Conservation (phyloP, 805 yeast species). For the Ogataea saltuana region DNA sequence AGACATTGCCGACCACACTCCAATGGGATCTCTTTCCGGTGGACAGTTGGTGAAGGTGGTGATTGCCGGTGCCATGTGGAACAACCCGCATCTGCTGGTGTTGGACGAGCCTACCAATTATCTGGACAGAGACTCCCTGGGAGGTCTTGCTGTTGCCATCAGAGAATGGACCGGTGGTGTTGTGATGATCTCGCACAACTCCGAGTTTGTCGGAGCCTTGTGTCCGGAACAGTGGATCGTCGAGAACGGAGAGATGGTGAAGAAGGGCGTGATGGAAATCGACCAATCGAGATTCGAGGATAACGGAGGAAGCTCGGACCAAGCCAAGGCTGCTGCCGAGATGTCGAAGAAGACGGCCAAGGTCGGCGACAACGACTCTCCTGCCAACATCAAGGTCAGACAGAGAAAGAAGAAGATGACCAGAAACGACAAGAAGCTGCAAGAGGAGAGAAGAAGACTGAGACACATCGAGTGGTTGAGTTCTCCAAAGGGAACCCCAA, state of each 20-base stretch:
- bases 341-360: constrained; percentile 49
- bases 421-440: constrained; percentile 89
- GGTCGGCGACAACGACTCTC: constrained; percentile 80
- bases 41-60: constrained; percentile 98
- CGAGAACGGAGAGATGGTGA: constrained; percentile 86
- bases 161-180: constrained; percentile 99
- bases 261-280: constrained; percentile 75
- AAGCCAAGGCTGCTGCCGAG: constrained; percentile 45
- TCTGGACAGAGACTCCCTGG: constrained; percentile 95
- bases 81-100: constrained; percentile 94
- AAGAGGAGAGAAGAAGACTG: constrained; percentile 91
- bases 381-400: constrained; percentile 93
- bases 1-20: constrained; percentile 97
- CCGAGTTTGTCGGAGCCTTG: constrained; percentile 93
- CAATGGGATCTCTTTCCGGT: constrained; percentile 94
- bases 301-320: constrained; percentile 53
- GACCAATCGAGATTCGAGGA: constrained; percentile 84
- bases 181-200: constrained; percentile 96
- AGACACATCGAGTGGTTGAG: constrained; percentile 93
- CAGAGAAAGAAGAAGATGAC: constrained; percentile 95
- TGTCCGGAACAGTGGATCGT: constrained; percentile 99
- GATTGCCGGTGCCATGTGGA: constrained; percentile 99
- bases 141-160: constrained; percentile 96
- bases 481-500: constrained; percentile 97
- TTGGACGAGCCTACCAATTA: constrained; percentile 98